A percentile compares a stretch with the other conserved stretches of the same genome.
Conservation (phyloP, 371 early-diverging fungal species). For the Saksenaea vasiformis region DNA sequence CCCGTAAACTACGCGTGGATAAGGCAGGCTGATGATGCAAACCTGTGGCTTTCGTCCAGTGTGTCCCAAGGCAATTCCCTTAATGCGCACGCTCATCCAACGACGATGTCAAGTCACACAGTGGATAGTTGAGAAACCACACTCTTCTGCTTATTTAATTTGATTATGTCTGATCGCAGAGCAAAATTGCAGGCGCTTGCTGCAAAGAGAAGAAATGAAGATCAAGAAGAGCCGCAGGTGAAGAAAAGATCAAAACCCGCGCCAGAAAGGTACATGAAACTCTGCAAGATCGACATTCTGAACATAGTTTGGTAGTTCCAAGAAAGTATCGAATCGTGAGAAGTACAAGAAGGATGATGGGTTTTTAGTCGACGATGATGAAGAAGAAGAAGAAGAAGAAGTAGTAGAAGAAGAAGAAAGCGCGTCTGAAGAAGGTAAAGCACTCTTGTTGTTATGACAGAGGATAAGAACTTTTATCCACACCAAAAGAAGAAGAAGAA, state of each 20-base stretch:
- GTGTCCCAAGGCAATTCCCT: too few relatives aligned
- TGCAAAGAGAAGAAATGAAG: slow-evolving; percentile 17
- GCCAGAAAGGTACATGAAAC: background rate
- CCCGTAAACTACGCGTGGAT: too few relatives aligned
- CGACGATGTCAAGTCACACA: too few relatives aligned
- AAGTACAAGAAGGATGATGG: slow-evolving; percentile 12
- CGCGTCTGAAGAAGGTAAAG: background rate
- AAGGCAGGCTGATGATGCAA: too few relatives aligned
- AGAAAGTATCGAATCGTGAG: background rate
- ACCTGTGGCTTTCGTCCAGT: too few relatives aligned
- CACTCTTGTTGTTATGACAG: background rate
- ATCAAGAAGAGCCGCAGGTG: slow-evolving; percentile 6
- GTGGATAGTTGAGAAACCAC: too few relatives aligned
- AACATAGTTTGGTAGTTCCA: background rate
- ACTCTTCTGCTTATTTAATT: background rate
- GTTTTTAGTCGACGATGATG: slow-evolving; percentile 23
- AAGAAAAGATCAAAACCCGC: slow-evolving; percentile 13
- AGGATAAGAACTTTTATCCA: background rate
- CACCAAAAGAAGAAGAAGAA: slow-evolving; percentile 22
- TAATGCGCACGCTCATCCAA: too few relatives aligned
- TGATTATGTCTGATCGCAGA: slow-evolving; percentile 22
- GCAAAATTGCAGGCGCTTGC: slow-evolving; percentile 23
- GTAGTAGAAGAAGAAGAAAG: slow-evolving; percentile 20
- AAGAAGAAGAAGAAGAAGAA: slow-evolving; percentile 21
- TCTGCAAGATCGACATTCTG: slow-evolving; percentile 2